These are phyloP conservation scores for Yarrowia divulgata DNA, from an alignment of 805 yeast species.

Conservation along the genomic window DNA sequence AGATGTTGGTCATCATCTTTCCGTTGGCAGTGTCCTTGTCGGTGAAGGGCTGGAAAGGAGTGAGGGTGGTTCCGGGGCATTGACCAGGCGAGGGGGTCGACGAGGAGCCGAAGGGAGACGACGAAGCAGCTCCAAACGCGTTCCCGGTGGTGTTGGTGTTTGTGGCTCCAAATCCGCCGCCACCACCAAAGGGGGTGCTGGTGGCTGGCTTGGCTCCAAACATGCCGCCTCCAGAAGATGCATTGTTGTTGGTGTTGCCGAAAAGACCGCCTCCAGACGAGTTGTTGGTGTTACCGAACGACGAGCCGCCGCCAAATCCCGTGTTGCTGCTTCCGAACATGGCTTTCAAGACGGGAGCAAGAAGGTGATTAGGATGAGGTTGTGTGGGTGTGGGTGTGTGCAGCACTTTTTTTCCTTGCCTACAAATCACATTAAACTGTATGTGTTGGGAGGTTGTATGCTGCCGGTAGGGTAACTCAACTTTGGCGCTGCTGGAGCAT, in stretches of 20 bases:
- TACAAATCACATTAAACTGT: slow-evolving; percentile 1
- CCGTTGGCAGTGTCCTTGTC: slow-evolving; percentile 68
- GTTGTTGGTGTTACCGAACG: slow-evolving; percentile 29
- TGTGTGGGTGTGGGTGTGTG: neutral
- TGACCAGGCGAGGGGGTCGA: slow-evolving; percentile 47
- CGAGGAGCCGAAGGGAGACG: slow-evolving; percentile 48
- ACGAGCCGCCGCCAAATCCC: slow-evolving; percentile 33
- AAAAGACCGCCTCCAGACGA: slow-evolving; percentile 32
- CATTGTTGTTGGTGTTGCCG: slow-evolving; percentile 41
- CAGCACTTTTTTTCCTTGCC: neutral
- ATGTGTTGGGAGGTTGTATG: slow-evolving; percentile 18
- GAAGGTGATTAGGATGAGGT: neutral
- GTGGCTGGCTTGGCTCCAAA: slow-evolving; percentile 44
- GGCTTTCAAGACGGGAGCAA: slow-evolving; percentile 25
- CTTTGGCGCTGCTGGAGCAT: neutral
- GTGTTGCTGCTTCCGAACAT: slow-evolving; percentile 39
- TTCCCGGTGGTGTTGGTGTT: slow-evolving; percentile 42
- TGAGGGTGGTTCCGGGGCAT: slow-evolving; percentile 72
- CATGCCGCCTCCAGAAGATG: slow-evolving; percentile 42
- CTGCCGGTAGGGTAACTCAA: slow-evolving; percentile 12
- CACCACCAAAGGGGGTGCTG: slow-evolving; percentile 36
- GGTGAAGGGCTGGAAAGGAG: slow-evolving; percentile 70
- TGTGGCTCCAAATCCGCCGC: slow-evolving; percentile 46
- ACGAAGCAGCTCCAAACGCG: slow-evolving; percentile 42
- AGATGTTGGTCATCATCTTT: slow-evolving; percentile 55